Conservation (phyloP, 2,329 filamentous ascomycete genomes). For the Diaporthe caulivora region DNA sequence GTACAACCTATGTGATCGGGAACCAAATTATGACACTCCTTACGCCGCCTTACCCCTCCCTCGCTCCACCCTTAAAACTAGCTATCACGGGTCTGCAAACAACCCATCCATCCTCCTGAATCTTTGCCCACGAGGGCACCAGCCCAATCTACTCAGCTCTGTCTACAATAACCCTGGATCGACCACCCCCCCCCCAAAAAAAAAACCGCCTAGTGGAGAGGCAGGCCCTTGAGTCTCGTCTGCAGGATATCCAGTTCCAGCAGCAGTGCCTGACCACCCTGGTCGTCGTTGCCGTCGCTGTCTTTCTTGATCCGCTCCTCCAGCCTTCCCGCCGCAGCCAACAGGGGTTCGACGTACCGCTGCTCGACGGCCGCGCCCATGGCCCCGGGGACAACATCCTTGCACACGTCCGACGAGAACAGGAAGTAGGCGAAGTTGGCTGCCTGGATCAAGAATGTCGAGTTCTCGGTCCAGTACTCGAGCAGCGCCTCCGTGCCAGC, state of each 20-base stretch:
- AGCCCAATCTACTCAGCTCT: background rate
- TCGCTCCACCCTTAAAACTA: background rate
- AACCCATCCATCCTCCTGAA: no score
- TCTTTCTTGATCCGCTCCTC: slow-evolving; percentile 37
- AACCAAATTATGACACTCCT: slow-evolving; percentile 17
- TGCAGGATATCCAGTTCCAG: slow-evolving; percentile 39
- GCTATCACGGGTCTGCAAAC: background rate
- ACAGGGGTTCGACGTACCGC: slow-evolving; percentile 68
- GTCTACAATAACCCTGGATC: background rate
- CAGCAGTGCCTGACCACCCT: slow-evolving; percentile 31
- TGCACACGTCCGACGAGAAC: slow-evolving; percentile 58
- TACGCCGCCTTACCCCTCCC: background rate
- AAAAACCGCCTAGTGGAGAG: slow-evolving; percentile 37
- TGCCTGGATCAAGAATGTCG: slow-evolving; percentile 69
- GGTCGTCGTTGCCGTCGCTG: slow-evolving; percentile 16
- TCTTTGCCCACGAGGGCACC: background rate
- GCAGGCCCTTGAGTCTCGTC: slow-evolving; percentile 35
- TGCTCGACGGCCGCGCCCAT: slow-evolving; percentile 70
- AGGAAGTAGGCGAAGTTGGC: slow-evolving; percentile 73
- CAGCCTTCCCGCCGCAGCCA: slow-evolving; percentile 56
- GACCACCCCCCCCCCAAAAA: background rate
- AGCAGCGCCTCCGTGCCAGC: slow-evolving; percentile 54
- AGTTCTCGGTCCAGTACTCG: slow-evolving; percentile 65
- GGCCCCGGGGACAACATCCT: slow-evolving; percentile 64
- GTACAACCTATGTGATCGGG: background rate